Evolutionary conservation across 257 asterid species (phyloP).

Genomic region (Petunia secreta): DNA sequence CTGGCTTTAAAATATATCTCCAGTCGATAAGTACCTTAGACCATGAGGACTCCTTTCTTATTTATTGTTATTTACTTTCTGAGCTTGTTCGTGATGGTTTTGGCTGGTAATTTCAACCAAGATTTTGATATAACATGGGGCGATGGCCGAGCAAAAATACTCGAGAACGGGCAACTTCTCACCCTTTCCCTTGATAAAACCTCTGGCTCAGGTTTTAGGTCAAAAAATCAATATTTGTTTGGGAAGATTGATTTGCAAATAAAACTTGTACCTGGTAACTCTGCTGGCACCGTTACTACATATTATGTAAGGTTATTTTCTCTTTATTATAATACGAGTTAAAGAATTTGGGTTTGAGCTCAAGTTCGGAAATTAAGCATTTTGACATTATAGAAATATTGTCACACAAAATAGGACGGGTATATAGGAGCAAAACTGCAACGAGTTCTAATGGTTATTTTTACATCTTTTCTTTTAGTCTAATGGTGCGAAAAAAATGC

Average conservation of each 20-base stretch:
- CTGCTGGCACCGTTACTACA: conserved; percentile 25
- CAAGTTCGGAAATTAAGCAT: too few species aligned
- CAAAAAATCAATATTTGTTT: background rate
- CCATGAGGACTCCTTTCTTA: background rate
- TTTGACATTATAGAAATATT: too few species aligned
- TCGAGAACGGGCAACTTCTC: conserved; percentile 8
- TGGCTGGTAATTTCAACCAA: conserved; percentile 13
- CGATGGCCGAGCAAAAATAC: conserved; percentile 8
- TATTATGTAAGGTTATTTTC: background rate
- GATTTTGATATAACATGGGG: conserved; percentile 26
- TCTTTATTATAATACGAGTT: too few species aligned
- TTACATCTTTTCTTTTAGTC: background rate
- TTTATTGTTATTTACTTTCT: background rate
- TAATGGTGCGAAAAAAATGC: background rate
- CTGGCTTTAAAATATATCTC: too few species aligned
- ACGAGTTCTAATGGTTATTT: background rate
- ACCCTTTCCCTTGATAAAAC: conserved; percentile 14
- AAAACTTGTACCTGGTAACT: background rate
- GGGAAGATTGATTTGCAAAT: conserved; percentile 20
- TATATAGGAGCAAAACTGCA: background rate
- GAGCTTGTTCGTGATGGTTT: background rate
- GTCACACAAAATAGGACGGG: too few species aligned
- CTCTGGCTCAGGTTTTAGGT: conserved; percentile 13
- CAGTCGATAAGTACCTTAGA: background rate
- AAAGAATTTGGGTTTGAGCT: too few species aligned